Percentiles rank a stretch among this genome's conserved stretches.
Conservation (phyloP, 305 asterid genomes). For the Rubia peregrina region DNA sequence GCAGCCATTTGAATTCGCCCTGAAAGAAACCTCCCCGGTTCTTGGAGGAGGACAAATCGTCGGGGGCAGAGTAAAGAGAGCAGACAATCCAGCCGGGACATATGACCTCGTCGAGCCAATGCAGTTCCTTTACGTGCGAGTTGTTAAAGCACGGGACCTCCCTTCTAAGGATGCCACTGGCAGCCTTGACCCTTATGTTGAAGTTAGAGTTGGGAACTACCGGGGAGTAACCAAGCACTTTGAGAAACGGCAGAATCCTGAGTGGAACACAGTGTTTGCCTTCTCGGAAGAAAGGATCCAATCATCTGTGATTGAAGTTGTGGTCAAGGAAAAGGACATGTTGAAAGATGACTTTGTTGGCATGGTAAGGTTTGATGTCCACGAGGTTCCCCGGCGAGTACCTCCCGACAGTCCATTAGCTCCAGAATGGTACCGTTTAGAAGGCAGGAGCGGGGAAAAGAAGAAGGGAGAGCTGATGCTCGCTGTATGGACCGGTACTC, state of each 20-base stretch:
- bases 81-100: conserved; percentile 45
- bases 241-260: conserved; percentile 64
- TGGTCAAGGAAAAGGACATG: conserved; percentile 66
- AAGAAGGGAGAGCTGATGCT: conserved; percentile 73
- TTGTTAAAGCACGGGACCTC: conserved; percentile 75
- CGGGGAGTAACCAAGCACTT: conserved; percentile 76
- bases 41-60: conserved; percentile 81
- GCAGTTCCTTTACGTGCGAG: conserved; percentile 86
- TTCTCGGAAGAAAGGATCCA: conserved; percentile 72
- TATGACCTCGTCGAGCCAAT: conserved; percentile 93
- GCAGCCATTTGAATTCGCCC: conserved; percentile 54
- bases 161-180: conserved; percentile 67
- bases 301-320: conserved; percentile 65
- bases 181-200: conserved; percentile 84
- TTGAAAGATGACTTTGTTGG: conserved; percentile 76
- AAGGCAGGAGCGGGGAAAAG: conserved; percentile 58
- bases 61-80: conserved; percentile 56
- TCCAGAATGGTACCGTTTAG: conserved; percentile 87
- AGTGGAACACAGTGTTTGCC: conserved; percentile 83
- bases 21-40: conserved; percentile 76
- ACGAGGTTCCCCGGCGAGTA: conserved; percentile 69
- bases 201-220: conserved; percentile 86
- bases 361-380: conserved; percentile 51
- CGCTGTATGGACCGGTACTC: conserved; percentile 93
- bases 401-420: conserved; percentile 98